A percentile compares a stretch with the other conserved stretches of the same genome.
These are phyloP conservation scores for Nepenthes mirabilis DNA, from an alignment of 148 eudicot genomes.

Conservation along the genomic window DNA sequence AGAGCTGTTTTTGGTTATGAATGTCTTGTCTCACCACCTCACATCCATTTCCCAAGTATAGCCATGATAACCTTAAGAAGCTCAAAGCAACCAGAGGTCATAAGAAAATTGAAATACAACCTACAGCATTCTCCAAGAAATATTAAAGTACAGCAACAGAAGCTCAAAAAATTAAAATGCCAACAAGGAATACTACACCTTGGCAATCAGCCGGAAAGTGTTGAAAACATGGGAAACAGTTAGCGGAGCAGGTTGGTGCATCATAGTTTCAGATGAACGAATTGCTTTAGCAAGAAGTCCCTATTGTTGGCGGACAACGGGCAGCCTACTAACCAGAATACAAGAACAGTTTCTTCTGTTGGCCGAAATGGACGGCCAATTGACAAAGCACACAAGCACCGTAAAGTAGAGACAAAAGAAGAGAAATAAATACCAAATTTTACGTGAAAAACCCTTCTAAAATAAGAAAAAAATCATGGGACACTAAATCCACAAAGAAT, in stretches of 20 bases:
- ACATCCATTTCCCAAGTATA: neutral
- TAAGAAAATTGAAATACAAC: neutral
- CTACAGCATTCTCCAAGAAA: neutral
- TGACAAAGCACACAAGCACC: too few species aligned
- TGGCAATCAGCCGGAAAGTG: constrained; percentile 68
- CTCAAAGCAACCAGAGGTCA: neutral
- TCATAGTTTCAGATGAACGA: constrained; percentile 70
- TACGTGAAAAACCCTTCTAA: too few species aligned
- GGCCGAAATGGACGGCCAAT: too few species aligned
- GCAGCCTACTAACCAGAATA: too few species aligned
- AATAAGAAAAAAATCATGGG: too few species aligned
- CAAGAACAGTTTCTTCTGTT: too few species aligned
- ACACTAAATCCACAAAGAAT: too few species aligned
- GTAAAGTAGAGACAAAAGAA: too few species aligned
- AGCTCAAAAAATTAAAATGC: neutral
- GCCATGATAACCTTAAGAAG: neutral
- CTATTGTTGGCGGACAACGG: too few species aligned
- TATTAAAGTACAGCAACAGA: neutral
- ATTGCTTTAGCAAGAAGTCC: constrained; percentile 82
- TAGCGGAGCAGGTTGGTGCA: constrained; percentile 66
- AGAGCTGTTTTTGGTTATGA: neutral
- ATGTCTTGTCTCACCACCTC: neutral
- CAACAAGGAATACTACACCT: constrained; percentile 23
- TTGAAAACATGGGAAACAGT: constrained; percentile 68
- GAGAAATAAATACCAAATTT: too few species aligned